Conservation (phyloP, 1,284 basidiomycete genomes). For the Peniophora sp. region DNA sequence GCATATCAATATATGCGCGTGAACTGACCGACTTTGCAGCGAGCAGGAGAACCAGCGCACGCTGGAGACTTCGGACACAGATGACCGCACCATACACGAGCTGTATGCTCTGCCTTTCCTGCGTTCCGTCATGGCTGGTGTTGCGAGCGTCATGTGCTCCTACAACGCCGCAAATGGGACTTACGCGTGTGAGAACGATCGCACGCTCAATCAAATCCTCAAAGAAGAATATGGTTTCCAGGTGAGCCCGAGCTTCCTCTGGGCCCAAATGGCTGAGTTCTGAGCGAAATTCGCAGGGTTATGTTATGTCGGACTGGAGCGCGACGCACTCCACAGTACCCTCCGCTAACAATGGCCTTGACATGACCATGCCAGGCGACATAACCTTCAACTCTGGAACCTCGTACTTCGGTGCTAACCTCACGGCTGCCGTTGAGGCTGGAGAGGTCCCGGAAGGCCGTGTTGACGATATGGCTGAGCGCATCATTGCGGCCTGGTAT, state of each 20-base stretch:
- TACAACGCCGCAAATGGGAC: constrained; percentile 71
- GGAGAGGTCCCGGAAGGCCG: constrained; percentile 33
- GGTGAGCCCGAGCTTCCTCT: background rate
- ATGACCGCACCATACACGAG: constrained; percentile 73
- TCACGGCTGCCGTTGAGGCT: constrained; percentile 32
- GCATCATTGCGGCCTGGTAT: constrained; percentile 49
- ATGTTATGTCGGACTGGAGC: constrained; percentile 19
- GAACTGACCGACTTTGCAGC: constrained; percentile 22
- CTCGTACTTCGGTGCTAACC: constrained; percentile 18
- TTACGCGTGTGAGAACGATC: constrained; percentile 73
- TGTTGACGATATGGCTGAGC: constrained; percentile 24
- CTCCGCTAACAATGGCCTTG: constrained; percentile 11
- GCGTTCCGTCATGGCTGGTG: constrained; percentile 66
- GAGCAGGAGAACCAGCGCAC: constrained; percentile 63
- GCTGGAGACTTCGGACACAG: constrained; percentile 53
- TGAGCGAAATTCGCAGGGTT: constrained; percentile 12
- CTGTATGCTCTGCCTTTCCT: constrained; percentile 70
- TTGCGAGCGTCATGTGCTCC: constrained; percentile 74
- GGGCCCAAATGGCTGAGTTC: no score
- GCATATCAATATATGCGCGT: background rate
- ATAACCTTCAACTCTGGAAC: constrained; percentile 9
- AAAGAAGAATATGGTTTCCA: constrained; percentile 34
- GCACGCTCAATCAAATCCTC: constrained; percentile 69
- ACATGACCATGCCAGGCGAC: constrained; percentile 21
- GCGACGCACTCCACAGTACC: constrained; percentile 11